A percentile compares a stretch with the other conserved stretches of the same genome.
These are phyloP conservation scores for Apiospora koreana DNA, from an alignment of 2,329 filamentous ascomycete species.

Conservation along the genomic window DNA sequence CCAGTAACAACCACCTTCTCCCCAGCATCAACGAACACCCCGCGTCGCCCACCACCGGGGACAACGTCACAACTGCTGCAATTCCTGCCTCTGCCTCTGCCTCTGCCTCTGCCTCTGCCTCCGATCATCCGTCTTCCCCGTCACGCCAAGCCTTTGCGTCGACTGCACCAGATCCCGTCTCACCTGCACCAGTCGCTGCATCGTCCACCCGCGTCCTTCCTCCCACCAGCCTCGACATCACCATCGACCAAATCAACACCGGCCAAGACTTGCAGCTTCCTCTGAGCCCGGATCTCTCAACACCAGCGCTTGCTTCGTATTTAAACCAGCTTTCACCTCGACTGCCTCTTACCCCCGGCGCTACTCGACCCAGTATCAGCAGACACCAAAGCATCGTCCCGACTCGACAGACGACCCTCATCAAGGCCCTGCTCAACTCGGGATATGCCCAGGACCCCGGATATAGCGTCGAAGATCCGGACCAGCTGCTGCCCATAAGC, in stretches of 20 bases:
- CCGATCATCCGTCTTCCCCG: neutral
- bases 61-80: neutral
- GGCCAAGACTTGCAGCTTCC: neutral
- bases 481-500: constrained; percentile 40
- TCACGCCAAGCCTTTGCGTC: constrained; percentile 6
- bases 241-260: neutral
- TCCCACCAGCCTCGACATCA: neutral
- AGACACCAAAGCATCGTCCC: constrained; percentile 48
- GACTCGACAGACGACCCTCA: constrained; percentile 46
- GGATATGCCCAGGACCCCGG: constrained; percentile 39
- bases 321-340: constrained; percentile 10
- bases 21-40: constrained; percentile 37
- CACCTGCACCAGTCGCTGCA: neutral
- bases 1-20: constrained; percentile 19
- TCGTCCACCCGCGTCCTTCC: neutral
- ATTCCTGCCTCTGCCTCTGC: too few relatives aligned
- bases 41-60: constrained; percentile 10
- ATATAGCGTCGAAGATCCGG: constrained; percentile 33
- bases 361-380: constrained; percentile 30
- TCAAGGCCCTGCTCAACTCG: constrained; percentile 54
- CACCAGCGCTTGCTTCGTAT: constrained; percentile 16
- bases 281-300: constrained; percentile 18
- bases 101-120: too few relatives aligned
- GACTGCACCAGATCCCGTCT: neutral
- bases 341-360: constrained; percentile 19